Evolutionary conservation across 176 grass and related monocot genomes (phyloP).

Genomic region (Chloris gayana): DNA sequence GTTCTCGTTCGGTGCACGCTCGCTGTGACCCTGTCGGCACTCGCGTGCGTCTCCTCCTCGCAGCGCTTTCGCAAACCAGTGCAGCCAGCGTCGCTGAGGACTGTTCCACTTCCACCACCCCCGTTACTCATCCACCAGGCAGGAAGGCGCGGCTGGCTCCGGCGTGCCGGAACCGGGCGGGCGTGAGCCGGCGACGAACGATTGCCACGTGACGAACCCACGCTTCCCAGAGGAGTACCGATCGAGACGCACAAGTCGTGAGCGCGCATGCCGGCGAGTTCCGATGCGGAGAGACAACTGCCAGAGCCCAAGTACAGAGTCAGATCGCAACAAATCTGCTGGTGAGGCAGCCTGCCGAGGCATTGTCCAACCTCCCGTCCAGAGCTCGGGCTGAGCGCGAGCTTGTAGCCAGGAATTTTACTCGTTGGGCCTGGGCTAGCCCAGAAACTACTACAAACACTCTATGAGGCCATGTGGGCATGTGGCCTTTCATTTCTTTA

Average conservation of each 20-base stretch:
- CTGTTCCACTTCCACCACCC: too few species aligned
- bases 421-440: too few species aligned
- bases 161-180: too few species aligned
- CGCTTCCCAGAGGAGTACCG: not conserved
- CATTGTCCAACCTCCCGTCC: too few species aligned
- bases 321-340: not conserved
- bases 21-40: not conserved
- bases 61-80: not conserved
- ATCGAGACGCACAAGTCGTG: not conserved
- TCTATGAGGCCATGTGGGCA: too few species aligned
- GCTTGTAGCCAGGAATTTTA: too few species aligned
- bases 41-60: not conserved
- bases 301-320: not conserved
- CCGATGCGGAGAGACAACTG: not conserved
- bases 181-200: not conserved
- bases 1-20: slow-evolving; percentile 1
- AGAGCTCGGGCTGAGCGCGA: too few species aligned
- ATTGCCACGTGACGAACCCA: not conserved
- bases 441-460: too few species aligned
- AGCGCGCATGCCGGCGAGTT: not conserved
- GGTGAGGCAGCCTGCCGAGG: not conserved
- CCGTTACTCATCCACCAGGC: too few species aligned
- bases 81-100: too few species aligned
- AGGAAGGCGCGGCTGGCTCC: too few species aligned
- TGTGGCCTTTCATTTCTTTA: not conserved